These are phyloP conservation scores for Leishmania turanica DNA, from an alignment of 208 protist genomes.

Conservation along the genomic window DNA sequence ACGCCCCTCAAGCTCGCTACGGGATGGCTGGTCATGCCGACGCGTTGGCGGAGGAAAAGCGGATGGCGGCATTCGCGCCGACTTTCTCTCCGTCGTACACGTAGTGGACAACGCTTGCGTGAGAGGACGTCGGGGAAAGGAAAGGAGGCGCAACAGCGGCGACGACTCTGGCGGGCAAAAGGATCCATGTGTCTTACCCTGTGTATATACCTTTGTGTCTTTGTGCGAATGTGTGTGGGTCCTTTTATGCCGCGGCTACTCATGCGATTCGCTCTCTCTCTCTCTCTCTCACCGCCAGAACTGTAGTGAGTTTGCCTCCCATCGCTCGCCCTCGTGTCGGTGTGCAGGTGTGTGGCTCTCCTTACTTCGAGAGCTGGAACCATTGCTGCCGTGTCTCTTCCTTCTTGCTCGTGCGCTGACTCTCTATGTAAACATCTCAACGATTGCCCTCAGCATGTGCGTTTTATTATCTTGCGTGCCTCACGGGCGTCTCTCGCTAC, in stretches of 20 bases:
- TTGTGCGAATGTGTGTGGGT: not conserved
- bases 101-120: not conserved
- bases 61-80: too few relatives aligned
- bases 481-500: not conserved
- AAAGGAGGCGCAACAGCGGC: not conserved
- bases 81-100: not conserved
- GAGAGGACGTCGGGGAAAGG: not conserved
- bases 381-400: too few relatives aligned
- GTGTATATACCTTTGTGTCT: not conserved
- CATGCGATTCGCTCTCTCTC: too few relatives aligned
- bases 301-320: too few relatives aligned
- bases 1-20: not conserved
- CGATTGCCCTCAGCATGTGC: too few relatives aligned
- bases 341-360: not conserved
- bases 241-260: too few relatives aligned
- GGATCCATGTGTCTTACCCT: not conserved
- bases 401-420: too few relatives aligned
- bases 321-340: too few relatives aligned
- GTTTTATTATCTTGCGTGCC: too few relatives aligned
- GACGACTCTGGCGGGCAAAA: not conserved
- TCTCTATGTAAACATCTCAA: too few relatives aligned
- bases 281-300: too few relatives aligned
- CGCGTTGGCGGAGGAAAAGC: not conserved
- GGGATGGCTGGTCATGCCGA: not conserved
- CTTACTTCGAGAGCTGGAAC: too few relatives aligned